A percentile compares a stretch with the other conserved stretches of the same genome.
Conservation (phyloP, 139 green algal species). For the Gonium pectorale region DNA sequence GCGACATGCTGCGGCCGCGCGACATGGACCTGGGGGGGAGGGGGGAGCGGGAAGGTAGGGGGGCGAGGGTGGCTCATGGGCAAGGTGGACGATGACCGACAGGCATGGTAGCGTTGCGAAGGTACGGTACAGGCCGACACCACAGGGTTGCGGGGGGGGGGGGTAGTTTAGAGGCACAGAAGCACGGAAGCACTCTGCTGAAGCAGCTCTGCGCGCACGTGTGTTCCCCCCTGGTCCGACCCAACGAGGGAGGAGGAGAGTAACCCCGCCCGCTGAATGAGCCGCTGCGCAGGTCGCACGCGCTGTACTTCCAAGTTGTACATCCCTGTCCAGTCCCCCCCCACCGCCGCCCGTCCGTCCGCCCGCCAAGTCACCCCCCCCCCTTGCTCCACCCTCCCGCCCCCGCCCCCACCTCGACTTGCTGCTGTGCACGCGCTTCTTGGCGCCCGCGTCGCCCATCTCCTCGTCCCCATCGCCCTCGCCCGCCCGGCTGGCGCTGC, state of each 20-base stretch:
- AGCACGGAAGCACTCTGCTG: too few species aligned
- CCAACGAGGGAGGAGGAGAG: too few species aligned
- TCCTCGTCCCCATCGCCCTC: slow-evolving; percentile 52
- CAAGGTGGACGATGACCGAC: background rate
- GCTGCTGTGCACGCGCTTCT: slow-evolving; percentile 88
- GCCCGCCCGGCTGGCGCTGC: slow-evolving; percentile 49
- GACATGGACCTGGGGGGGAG: slow-evolving; percentile 81
- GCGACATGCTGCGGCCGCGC: slow-evolving; percentile 73
- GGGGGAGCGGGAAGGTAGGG: background rate
- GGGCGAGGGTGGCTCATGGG: background rate
- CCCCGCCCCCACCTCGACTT: slow-evolving; percentile 70
- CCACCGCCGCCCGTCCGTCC: too few species aligned
- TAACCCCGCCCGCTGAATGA: too few species aligned
- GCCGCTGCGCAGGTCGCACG: too few species aligned
- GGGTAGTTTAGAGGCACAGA: too few species aligned
- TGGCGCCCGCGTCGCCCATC: slow-evolving; percentile 69
- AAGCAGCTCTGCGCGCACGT: too few species aligned
- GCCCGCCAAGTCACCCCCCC: background rate
- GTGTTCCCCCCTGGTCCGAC: too few species aligned
- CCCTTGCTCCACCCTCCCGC: background rate
- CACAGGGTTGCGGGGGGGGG: too few species aligned
- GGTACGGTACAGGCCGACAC: too few species aligned
- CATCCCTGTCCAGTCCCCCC: too few species aligned
- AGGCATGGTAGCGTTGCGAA: background rate
- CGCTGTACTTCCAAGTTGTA: too few species aligned